Conservation (phyloP, 257 asterid species). For the Solanum pinnatisectum region DNA sequence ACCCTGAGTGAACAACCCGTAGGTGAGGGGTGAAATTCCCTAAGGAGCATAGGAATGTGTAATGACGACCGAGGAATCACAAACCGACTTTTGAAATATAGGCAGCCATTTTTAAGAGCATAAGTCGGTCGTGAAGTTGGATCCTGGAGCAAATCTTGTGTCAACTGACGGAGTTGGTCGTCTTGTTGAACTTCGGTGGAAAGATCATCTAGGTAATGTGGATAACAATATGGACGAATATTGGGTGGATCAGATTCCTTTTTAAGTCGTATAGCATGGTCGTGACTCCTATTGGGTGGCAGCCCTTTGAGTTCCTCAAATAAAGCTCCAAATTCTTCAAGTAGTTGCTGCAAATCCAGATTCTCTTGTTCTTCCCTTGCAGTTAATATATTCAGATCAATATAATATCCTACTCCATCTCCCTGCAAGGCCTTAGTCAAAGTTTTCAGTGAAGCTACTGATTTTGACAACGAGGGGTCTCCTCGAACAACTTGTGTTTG, state of each 20-base stretch:
- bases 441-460: background rate
- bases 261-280: background rate
- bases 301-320: background rate
- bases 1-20: background rate
- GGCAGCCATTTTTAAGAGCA: background rate
- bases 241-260: background rate
- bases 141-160: background rate
- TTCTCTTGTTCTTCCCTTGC: background rate
- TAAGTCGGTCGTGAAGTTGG: background rate
- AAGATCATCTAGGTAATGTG: background rate
- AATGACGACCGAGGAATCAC: background rate
- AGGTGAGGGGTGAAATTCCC: background rate
- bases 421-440: background rate
- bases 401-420: background rate
- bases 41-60: background rate
- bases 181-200: background rate
- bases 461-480: background rate
- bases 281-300: background rate
- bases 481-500: background rate
- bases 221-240: background rate
- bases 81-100: background rate
- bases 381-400: background rate
- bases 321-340: background rate
- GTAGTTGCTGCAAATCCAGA: background rate
- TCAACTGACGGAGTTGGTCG: background rate